Evolutionary conservation across 2,329 filamentous ascomycete genomes (phyloP), one percentile per base, ranked within the genome.

Genomic region (Ophiostoma perfectum): DNA sequence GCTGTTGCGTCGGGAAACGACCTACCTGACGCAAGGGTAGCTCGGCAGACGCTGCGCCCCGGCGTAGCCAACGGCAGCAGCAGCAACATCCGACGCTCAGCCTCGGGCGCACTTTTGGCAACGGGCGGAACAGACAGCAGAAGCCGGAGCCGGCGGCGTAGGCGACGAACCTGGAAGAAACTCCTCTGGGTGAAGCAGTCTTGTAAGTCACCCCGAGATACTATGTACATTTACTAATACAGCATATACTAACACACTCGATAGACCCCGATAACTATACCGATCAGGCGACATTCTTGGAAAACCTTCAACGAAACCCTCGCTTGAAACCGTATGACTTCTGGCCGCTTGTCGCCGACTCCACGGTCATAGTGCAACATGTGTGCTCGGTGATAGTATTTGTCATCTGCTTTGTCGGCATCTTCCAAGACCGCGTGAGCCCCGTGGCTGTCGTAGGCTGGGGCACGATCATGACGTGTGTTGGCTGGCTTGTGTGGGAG

Each of bases 211-310:
- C 27, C 27, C 27, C 27, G 27, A 27, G 27, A 27, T 27, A 27
- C 27, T 27, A 27, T 27, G 2, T 27, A 27, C 27, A 27, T 27
- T 27, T 27, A 27, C 27, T 2, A 27, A 1, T 27, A 27, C 2
- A 27, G 2, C 27, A 27, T 27, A 27, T 2, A 64, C 70, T 66
- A 14, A 68, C 73, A 93, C 7, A 62, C 73, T 27, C 1, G 27
- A 27, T 27, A 93, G 92, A 96, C 76, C 93, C 95, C n/a, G 95
- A 99, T 78, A 99, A 99, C 78, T 98, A 98, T 77, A 98, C 95
- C 55, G 95, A 99, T 77, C 93, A 95, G 76, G 91, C 92, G 70
- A 98, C 95, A 1, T 99, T 99, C 75, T 88, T 99, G 73, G 94
- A 97, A 76, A 93, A 96, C 74, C 86, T 99, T 18, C 94, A 99